These are phyloP conservation scores for Kuraishia piskuri DNA, from an alignment of 805 yeast species.

Conservation along the genomic window DNA sequence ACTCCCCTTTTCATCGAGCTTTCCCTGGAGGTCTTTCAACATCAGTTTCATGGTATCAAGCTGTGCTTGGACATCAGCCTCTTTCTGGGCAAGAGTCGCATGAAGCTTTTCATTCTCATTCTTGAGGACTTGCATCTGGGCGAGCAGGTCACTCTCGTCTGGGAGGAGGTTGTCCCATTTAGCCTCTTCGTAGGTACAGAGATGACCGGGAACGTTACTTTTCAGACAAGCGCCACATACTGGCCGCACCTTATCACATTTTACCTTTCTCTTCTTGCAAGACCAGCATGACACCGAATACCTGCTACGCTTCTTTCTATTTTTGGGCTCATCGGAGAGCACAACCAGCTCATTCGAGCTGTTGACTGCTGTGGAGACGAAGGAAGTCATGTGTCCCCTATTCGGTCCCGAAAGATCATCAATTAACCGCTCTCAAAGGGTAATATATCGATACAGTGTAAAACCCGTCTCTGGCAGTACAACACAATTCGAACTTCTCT, in stretches of 20 bases:
- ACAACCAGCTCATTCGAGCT: slow-evolving; percentile 2
- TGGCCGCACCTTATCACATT: slow-evolving; percentile 35
- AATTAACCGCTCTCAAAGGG: too few species aligned
- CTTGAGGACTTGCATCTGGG: slow-evolving; percentile 3
- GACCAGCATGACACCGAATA: slow-evolving; percentile 30
- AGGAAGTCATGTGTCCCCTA: neutral
- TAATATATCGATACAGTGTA: too few species aligned
- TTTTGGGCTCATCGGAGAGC: neutral
- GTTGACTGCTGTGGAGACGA: slow-evolving; percentile 1
- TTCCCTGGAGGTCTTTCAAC: neutral
- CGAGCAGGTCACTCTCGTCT: neutral
- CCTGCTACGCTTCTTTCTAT: slow-evolving; percentile 31
- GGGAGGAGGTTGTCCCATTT: neutral
- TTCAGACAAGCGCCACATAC: slow-evolving; percentile 32
- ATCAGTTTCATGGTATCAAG: neutral
- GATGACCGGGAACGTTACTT: slow-evolving; percentile 8
- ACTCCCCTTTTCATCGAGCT: slow-evolving; percentile 2
- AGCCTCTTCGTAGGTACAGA: slow-evolving; percentile 16
- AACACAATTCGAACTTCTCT: too few species aligned
- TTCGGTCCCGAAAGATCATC: slow-evolving; percentile 5
- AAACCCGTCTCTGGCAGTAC: too few species aligned
- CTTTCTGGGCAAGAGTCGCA: neutral
- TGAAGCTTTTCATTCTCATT: slow-evolving; percentile 3
- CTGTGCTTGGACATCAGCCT: neutral
- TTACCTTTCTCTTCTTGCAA: slow-evolving; percentile 42